Evolutionary conservation across 768 basidiomycete genomes (phyloP).

Genomic region (Lactarius hatsudake): DNA sequence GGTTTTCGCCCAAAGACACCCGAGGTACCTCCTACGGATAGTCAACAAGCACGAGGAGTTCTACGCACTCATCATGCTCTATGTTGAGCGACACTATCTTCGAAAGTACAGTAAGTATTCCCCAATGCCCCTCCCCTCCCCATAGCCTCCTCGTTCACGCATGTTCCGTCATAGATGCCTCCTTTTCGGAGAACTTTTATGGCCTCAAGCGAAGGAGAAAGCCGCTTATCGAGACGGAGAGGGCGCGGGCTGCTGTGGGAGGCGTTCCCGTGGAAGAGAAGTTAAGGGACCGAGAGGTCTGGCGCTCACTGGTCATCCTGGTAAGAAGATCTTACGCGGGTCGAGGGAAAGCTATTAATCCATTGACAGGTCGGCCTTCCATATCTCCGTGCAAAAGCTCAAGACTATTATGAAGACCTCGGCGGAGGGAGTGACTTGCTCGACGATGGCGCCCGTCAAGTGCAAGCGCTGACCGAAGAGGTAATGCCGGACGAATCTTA

Average conservation of each 20-base stretch:
- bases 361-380: slow-evolving; percentile 73
- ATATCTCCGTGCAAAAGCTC: slow-evolving; percentile 83
- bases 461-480: slow-evolving; percentile 49
- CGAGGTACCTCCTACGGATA: slow-evolving; percentile 84
- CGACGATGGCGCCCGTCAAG: slow-evolving; percentile 46
- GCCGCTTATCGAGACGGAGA: slow-evolving; percentile 67
- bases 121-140: background rate
- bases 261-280: slow-evolving; percentile 63
- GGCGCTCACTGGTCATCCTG: slow-evolving; percentile 74
- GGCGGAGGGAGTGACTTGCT: slow-evolving; percentile 79
- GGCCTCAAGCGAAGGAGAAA: slow-evolving; percentile 77
- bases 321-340: slow-evolving; percentile 44
- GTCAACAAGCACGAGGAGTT: slow-evolving; percentile 97
- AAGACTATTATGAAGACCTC: slow-evolving; percentile 86
- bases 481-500: slow-evolving; percentile 36
- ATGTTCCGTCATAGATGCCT: slow-evolving; percentile 60
- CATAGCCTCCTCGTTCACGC: background rate
- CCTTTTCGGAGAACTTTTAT: slow-evolving; percentile 96
- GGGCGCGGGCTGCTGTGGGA: slow-evolving; percentile 64
- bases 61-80: slow-evolving; percentile 83
- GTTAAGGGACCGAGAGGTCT: slow-evolving; percentile 63
- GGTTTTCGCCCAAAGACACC: slow-evolving; percentile 95
- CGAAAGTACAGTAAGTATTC: slow-evolving; percentile 68
- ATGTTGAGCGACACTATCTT: slow-evolving; percentile 90
- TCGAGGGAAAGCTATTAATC: background rate